phyloP scores from a whole-genome alignment of 176 grass and related monocot genomes.

The Saccharum spontaneum region DNA sequence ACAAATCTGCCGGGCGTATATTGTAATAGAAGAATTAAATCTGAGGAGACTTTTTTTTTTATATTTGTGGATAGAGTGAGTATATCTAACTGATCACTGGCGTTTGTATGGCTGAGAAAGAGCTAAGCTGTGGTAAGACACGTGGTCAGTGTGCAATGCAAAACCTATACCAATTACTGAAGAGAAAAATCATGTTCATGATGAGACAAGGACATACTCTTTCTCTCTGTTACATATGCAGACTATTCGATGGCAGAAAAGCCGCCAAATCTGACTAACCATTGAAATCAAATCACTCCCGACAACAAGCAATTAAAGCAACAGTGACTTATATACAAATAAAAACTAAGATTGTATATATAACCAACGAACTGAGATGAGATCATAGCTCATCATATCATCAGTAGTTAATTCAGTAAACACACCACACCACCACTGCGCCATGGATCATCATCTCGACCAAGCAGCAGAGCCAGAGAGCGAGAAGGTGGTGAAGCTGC shows the following conservation, averaged over 20 bases:
- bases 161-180: too few relatives aligned
- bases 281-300: neutral
- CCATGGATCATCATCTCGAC: slow-evolving; percentile 22
- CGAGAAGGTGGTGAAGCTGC: slow-evolving; percentile 15
- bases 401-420: neutral
- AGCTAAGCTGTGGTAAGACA: neutral
- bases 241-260: neutral
- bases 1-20: too few relatives aligned
- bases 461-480: neutral
- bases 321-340: too few relatives aligned
- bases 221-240: neutral
- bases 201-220: too few relatives aligned
- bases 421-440: neutral
- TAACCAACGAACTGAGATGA: neutral
- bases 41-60: too few relatives aligned
- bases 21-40: too few relatives aligned
- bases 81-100: too few relatives aligned
- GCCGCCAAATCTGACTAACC: neutral
- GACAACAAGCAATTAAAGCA: too few relatives aligned
- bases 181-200: too few relatives aligned
- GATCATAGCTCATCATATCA: neutral
- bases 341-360: too few relatives aligned
- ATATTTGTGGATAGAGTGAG: too few relatives aligned
- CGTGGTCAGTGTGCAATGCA: too few relatives aligned
- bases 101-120: neutral